Percentiles rank a stretch among this genome's conserved stretches.
phyloP scores from a whole-genome alignment of 2,329 filamentous ascomycete species.

The Fusarium coicis region DNA sequence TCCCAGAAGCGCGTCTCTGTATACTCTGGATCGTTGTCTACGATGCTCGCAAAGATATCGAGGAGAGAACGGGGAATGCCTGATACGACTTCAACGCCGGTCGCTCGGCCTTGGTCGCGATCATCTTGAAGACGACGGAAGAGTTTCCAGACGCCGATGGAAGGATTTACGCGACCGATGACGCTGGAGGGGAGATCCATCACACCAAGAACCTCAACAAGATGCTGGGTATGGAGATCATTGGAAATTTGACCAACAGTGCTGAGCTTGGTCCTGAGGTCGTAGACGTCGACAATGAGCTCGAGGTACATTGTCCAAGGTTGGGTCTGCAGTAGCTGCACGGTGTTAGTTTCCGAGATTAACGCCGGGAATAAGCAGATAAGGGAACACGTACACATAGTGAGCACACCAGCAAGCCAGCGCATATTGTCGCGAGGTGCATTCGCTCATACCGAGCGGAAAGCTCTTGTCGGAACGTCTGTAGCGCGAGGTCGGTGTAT shows the following conservation, averaged over 20 bases:
- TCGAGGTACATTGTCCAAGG: conserved; percentile 40
- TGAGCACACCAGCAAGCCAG: conserved; percentile 37
- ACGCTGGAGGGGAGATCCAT: conserved; percentile 39
- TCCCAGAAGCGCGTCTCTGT: conserved; percentile 35
- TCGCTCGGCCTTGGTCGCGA: conserved; percentile 6
- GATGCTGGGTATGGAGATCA: conserved; percentile 25
- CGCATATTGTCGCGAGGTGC: conserved; percentile 33
- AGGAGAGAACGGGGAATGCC: conserved; percentile 36
- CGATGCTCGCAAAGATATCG: conserved; percentile 32
- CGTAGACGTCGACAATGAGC: conserved; percentile 37
- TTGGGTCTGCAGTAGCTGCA: conserved; percentile 36
- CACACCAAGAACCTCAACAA: conserved; percentile 37
- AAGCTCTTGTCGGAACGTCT: conserved; percentile 39
- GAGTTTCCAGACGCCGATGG: conserved; percentile 39
- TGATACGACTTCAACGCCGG: conserved; percentile 32
- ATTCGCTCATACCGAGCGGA: conserved; percentile 28
- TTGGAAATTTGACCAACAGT: conserved; percentile 12
- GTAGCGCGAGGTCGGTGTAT: conserved; percentile 31
- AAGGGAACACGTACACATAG: conserved; percentile 31
- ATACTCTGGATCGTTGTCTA: conserved; percentile 35
- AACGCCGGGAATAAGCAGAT: neutral
- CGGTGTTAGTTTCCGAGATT: neutral
- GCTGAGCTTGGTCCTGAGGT: conserved; percentile 22
- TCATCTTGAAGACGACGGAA: conserved; percentile 33
- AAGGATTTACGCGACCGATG: conserved; percentile 21